A percentile compares a stretch with the other conserved stretches of the same genome.
phyloP scores from a whole-genome alignment of 805 yeast species.

The Sugiyamaella boreocaroliniensis region DNA sequence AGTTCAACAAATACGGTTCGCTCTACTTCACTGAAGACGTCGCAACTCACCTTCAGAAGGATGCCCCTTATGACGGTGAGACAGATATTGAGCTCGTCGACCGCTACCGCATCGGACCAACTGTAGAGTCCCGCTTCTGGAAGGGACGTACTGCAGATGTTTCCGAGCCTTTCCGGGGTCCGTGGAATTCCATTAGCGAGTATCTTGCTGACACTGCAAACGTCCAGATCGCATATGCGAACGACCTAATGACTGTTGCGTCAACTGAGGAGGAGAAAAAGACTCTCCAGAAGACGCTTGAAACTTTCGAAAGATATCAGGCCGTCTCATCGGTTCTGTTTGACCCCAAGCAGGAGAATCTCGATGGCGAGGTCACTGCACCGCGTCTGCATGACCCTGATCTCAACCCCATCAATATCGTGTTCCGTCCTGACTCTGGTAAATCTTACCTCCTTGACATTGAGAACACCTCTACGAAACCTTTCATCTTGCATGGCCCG shows the following conservation, averaged over 20 bases:
- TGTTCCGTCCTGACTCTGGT: constrained; percentile 39
- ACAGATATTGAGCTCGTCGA: constrained; percentile 43
- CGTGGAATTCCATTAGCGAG: constrained; percentile 66
- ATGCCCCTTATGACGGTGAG: constrained; percentile 57
- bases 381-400: constrained; percentile 79
- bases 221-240: constrained; percentile 58
- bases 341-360: constrained; percentile 36
- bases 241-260: constrained; percentile 39
- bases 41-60: constrained; percentile 36
- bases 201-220: constrained; percentile 58
- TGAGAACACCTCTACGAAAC: constrained; percentile 74
- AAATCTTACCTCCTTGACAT: constrained; percentile 62
- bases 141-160: constrained; percentile 53
- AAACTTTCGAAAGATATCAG: constrained; percentile 56
- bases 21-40: constrained; percentile 73
- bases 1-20: constrained; percentile 73
- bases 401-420: constrained; percentile 82
- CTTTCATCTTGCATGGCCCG: constrained; percentile 68
- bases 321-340: constrained; percentile 54
- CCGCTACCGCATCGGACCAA: constrained; percentile 90
- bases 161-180: constrained; percentile 55
- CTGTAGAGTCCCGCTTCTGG: constrained; percentile 71
- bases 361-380: constrained; percentile 51
- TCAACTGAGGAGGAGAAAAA: constrained; percentile 28
- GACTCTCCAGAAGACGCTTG: constrained; percentile 37